Evolutionary conservation across 208 protist genomes (phyloP).

Genomic region (Crithidia sp.): DNA sequence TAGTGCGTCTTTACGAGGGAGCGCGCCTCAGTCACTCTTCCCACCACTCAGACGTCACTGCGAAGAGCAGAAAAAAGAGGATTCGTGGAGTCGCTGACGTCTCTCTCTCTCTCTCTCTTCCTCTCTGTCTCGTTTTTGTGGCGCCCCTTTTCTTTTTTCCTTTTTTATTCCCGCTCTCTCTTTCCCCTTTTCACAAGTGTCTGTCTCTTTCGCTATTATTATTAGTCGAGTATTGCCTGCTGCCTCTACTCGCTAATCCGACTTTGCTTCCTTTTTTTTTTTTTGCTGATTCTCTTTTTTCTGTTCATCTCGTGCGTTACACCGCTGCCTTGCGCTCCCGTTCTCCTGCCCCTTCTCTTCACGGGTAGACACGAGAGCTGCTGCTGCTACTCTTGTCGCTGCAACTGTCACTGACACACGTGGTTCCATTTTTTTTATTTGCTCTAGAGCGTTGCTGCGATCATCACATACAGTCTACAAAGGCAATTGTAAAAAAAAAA

Average conservation of each 20-base stretch:
- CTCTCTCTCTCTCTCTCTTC: slow-evolving; percentile 8
- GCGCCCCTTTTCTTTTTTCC: background rate
- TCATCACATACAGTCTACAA: no score
- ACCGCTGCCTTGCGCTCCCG: background rate
- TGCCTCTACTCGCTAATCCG: no score
- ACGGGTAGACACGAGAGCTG: no score
- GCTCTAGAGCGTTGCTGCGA: no score
- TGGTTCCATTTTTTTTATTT: no score
- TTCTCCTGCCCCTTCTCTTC: background rate
- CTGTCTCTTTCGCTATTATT: background rate
- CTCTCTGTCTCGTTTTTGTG: background rate
- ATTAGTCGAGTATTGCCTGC: no score
- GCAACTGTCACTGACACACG: no score
- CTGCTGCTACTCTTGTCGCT: no score
- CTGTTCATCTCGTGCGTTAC: background rate
- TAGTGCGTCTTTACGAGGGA: no score
- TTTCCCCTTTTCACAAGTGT: background rate
- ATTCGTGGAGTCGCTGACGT: background rate
- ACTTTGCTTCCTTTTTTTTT: slow-evolving; percentile 7
- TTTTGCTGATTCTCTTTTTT: slow-evolving; percentile 10
- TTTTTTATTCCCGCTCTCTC: background rate
- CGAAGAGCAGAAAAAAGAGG: background rate
- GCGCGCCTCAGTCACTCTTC: no score
- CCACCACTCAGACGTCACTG: no score
- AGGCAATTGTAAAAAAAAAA: no score